Conservation (phyloP, 148 eudicot species). For the Dianthus caryophyllus region DNA sequence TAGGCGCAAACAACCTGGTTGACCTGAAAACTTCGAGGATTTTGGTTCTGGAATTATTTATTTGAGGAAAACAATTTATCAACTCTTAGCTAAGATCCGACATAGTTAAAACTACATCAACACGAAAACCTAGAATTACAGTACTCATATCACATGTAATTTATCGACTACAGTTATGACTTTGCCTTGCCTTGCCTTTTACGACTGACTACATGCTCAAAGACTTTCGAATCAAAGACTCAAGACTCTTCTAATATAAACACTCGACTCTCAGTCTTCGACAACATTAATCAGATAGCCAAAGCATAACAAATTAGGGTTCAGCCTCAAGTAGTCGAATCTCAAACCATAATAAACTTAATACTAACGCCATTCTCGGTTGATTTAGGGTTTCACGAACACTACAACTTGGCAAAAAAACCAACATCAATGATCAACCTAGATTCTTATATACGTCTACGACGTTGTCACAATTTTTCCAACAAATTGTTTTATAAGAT, state of each 20-base stretch:
- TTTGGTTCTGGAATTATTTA: not conserved
- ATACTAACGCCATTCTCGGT: not conserved
- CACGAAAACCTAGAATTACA: too few relatives aligned
- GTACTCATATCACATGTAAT: not conserved
- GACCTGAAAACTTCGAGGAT: not conserved
- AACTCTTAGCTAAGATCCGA: not conserved
- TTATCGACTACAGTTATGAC: not conserved
- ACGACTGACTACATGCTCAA: not conserved
- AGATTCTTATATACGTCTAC: too few relatives aligned
- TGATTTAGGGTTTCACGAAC: not conserved
- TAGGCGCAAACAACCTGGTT: constrained; percentile 1
- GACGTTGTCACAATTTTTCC: too few relatives aligned
- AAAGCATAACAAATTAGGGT: too few relatives aligned
- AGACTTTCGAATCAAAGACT: not conserved
- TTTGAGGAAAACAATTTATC: too few relatives aligned
- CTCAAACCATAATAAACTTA: not conserved
- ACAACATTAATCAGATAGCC: too few relatives aligned
- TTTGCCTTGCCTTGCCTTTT: not conserved
- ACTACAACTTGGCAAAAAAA: too few relatives aligned
- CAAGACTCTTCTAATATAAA: not conserved
- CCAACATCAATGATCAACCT: too few relatives aligned
- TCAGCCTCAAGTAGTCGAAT: too few relatives aligned
- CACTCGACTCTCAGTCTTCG: too few relatives aligned
- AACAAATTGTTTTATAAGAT: too few relatives aligned
- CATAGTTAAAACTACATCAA: too few relatives aligned